phyloP scores from a whole-genome alignment of 345 rosid genomes.

The Euphorbia tirucalli region DNA sequence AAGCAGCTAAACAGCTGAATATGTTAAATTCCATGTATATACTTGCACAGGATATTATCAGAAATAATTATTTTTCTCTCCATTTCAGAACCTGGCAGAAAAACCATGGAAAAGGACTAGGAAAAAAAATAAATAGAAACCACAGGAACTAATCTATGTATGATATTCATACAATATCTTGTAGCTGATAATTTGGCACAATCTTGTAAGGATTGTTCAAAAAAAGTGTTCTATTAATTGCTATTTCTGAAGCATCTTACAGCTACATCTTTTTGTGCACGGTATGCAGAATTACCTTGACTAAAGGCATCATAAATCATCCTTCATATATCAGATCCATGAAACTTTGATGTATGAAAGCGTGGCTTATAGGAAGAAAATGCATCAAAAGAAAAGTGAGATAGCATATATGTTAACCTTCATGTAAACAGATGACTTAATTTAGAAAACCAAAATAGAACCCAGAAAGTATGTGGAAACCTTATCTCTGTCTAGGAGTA shows the following conservation, averaged over 20 bases:
- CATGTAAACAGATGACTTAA: background rate
- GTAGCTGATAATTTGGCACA: background rate
- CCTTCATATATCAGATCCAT: conserved; percentile 4
- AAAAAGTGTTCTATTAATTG: background rate
- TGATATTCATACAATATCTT: no score
- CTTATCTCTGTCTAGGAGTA: conserved; percentile 3
- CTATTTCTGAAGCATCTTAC: background rate
- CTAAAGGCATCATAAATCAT: conserved; percentile 10
- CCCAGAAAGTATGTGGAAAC: background rate
- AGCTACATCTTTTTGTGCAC: no score
- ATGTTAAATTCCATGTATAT: background rate
- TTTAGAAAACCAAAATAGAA: background rate
- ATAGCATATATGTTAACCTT: background rate
- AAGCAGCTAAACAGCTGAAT: background rate
- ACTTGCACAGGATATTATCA: no score
- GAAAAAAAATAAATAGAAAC: background rate
- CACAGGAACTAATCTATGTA: background rate
- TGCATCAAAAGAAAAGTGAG: background rate
- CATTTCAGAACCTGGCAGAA: background rate
- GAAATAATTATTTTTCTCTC: background rate
- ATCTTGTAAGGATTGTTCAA: background rate
- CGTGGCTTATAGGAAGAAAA: background rate
- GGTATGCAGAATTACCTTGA: background rate
- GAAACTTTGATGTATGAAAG: conserved; percentile 6
- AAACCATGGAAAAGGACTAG: background rate